A percentile compares a stretch with the other conserved stretches of the same genome.
Conservation (phyloP, 306 rosid genomes). For the Glycine soja region DNA sequence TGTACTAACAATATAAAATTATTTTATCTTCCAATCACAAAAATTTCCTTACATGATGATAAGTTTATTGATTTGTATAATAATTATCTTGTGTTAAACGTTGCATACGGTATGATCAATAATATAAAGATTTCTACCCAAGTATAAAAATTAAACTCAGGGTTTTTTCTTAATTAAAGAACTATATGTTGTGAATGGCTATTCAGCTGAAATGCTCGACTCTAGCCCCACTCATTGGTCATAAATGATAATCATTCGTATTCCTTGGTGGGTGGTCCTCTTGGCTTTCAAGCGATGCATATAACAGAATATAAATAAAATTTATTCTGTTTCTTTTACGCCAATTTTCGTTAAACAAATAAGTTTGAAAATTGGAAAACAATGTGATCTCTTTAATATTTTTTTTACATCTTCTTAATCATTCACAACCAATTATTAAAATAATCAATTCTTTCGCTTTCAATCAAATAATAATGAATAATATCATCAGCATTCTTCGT, state of each 20-base stretch:
- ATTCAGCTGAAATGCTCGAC: neutral
- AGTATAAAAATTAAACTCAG: neutral
- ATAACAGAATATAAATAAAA: neutral
- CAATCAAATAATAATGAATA: too few species aligned
- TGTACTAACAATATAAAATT: too few species aligned
- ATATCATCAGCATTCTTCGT: neutral
- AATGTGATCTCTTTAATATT: neutral
- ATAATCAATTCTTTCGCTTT: neutral
- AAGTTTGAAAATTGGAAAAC: neutral
- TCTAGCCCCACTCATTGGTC: conserved; percentile 2
- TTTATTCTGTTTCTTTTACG: neutral
- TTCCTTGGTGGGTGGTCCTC: conserved; percentile 20
- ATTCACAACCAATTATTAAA: neutral
- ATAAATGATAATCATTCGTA: neutral
- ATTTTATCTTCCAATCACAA: too few species aligned
- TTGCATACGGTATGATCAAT: too few species aligned
- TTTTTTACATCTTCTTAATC: neutral
- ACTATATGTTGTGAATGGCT: neutral
- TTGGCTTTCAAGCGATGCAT: conserved; percentile 21
- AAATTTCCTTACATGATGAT: neutral
- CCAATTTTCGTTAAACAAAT: neutral
- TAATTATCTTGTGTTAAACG: too few species aligned
- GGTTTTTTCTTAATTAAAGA: neutral
- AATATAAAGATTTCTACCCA: too few species aligned
- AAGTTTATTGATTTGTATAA: neutral